Evolutionary conservation across 1,139 yeast species (phyloP).

Genomic region (Insectozyma bohioensis): DNA sequence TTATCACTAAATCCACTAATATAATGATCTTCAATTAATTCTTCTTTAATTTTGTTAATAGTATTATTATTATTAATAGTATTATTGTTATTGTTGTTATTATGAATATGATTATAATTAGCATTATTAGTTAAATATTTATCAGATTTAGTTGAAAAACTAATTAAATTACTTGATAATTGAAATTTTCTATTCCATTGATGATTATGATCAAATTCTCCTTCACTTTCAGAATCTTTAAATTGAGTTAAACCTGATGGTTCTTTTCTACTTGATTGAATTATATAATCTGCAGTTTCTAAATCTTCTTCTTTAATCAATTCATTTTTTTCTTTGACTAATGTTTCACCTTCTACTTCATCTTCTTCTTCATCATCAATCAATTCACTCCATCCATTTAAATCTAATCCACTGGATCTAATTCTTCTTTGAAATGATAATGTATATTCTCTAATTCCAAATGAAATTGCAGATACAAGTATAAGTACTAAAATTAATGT

Average conservation of each 20-base stretch:
- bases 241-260: constrained; percentile 9
- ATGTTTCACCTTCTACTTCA: constrained; percentile 4
- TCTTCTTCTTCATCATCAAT: constrained; percentile 6
- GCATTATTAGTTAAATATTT: neutral
- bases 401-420: neutral
- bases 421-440: constrained; percentile 17
- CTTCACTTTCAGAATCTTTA: constrained; percentile 2
- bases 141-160: neutral
- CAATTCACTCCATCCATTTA: constrained; percentile 12
- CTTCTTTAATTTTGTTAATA: neutral
- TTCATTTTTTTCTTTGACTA: neutral
- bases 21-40: neutral
- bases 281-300: constrained; percentile 6
- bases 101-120: neutral
- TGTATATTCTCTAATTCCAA: constrained; percentile 29
- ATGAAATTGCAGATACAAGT: constrained; percentile 22
- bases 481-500: constrained; percentile 23
- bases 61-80: neutral
- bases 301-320: constrained; percentile 1
- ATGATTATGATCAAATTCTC: neutral
- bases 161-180: constrained; percentile 4
- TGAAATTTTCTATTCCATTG: constrained; percentile 1
- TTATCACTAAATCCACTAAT: constrained; percentile 15
- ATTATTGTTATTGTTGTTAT: neutral
- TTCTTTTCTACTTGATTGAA: constrained; percentile 3